phyloP scores from a whole-genome alignment of 2,329 filamentous ascomycete genomes.

The Fonsecaea nubica region DNA sequence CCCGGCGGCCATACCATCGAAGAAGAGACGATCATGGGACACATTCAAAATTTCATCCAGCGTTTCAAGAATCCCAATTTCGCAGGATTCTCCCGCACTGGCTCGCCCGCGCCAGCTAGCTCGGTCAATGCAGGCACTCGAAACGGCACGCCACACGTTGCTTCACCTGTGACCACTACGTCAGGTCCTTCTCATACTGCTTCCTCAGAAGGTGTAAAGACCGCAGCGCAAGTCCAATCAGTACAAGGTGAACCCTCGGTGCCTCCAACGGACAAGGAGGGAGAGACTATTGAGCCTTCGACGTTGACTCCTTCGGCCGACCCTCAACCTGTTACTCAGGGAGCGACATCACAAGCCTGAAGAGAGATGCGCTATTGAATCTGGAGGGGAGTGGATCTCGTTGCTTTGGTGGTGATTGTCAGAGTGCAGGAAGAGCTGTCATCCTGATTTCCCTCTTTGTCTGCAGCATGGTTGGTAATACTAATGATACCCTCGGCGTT shows the following conservation, averaged over 20 bases:
- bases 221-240: background rate
- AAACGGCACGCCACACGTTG: conserved; percentile 15
- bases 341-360: background rate
- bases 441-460: background rate
- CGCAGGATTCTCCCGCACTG: conserved; percentile 33
- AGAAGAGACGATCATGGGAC: conserved; percentile 37
- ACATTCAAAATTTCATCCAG: conserved; percentile 35
- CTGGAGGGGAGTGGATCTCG: background rate
- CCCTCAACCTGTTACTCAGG: background rate
- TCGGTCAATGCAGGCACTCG: background rate
- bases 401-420: background rate
- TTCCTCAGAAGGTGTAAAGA: background rate
- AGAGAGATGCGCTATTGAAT: background rate
- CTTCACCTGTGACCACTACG: background rate
- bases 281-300: background rate
- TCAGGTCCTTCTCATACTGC: background rate
- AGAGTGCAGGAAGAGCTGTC: background rate
- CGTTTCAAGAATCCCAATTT: conserved; percentile 38
- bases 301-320: background rate
- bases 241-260: background rate
- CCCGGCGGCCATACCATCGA: conserved; percentile 36
- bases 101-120: conserved; percentile 25
- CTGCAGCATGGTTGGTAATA: background rate
- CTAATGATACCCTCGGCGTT: conserved; percentile 14
- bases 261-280: background rate